Base-by-base conservation (phyloP, 2,329 filamentous ascomycete species). In the Calonectria crousiana region DNA sequence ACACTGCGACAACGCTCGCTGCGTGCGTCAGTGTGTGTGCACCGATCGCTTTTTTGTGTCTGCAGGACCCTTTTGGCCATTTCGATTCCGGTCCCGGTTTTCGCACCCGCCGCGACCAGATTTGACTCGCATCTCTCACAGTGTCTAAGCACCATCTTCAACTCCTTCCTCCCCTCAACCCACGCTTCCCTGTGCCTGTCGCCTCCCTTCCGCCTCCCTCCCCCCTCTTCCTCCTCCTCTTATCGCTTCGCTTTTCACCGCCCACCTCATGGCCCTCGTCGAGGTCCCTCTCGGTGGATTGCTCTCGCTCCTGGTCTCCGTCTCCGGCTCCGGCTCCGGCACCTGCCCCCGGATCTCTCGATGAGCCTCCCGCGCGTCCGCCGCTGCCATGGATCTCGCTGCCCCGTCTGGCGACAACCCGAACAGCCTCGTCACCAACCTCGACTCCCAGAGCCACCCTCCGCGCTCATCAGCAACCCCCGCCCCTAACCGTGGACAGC, bases 331-430 rank as follows among this genome's bases (percentile, higher is more conserved):
- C 76, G 76, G 72, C 76, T 72, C 60, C 73, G 62, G 67, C 77
- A 73, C 64, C 74, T 74, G 72, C 74, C 73, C 66, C 69, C 67
- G 75, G 72, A 65, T 75, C 75, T 58, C 79, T 80, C 77, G 70
- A 81, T 81, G 79, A 79, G 71, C 74, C 74, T 51, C 76, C 65
- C 67, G 56, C 72, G 69, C 65, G 65, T 70, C 73, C 58, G 66
- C 75, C 74, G 72, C 75, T 76, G 74, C 79, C 74, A 81, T 81
- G 79, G 79, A 81, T 81, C 78, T 81, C 79, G 78, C 79, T 70
- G 75, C 79, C 47, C 77, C 79, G 47, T 44, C 60, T 32, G 73
- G 79, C 79, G 79, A 81, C 77, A 75, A 79, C 76, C 78, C 79
- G 79, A 81, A 80, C 78, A 78, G 72, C 79, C 70, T 78, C 77